Conservation (phyloP, 352 stramenopile genomes). For the Pythium pyrilobum region DNA sequence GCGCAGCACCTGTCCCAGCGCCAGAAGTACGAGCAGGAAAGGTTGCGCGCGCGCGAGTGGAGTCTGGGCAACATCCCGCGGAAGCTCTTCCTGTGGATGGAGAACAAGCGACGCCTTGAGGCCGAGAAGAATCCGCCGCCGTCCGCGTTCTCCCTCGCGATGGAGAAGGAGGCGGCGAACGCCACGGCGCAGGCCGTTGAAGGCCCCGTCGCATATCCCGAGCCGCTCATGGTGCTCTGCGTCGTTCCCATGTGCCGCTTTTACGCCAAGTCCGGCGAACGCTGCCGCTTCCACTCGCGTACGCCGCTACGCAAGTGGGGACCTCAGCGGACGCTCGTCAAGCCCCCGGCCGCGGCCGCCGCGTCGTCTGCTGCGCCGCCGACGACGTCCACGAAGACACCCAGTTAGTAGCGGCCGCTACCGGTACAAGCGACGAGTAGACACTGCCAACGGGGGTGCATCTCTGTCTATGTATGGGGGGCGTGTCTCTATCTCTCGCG, state of each 20-base stretch:
- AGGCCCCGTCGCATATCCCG: conserved; percentile 22
- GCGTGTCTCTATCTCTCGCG: too few species aligned
- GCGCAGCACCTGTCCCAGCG: too few species aligned
- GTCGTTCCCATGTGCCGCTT: conserved; percentile 28
- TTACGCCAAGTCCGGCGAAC: conserved; percentile 58
- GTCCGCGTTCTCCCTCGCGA: neutral
- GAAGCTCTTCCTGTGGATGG: conserved; percentile 52
- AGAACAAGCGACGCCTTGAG: conserved; percentile 46
- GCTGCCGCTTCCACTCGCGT: conserved; percentile 57
- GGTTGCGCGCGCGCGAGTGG: conserved; percentile 49
- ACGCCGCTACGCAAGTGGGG: neutral
- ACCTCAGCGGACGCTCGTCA: too few species aligned
- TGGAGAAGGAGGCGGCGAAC: neutral
- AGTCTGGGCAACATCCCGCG: conserved; percentile 54
- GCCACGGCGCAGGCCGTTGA: neutral
- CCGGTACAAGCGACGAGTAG: too few species aligned
- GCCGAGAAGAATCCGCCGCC: conserved; percentile 26
- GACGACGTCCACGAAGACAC: too few species aligned
- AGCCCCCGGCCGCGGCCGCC: too few species aligned
- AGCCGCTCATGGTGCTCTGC: conserved; percentile 51
- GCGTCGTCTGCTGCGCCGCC: too few species aligned
- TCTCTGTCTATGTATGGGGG: too few species aligned
- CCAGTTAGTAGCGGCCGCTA: too few species aligned
- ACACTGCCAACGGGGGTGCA: too few species aligned
- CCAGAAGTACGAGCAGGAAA: conserved; percentile 32